Evolutionary conservation across 2,329 filamentous ascomycete species (phyloP).

Genomic region (Cercospora berteroae): DNA sequence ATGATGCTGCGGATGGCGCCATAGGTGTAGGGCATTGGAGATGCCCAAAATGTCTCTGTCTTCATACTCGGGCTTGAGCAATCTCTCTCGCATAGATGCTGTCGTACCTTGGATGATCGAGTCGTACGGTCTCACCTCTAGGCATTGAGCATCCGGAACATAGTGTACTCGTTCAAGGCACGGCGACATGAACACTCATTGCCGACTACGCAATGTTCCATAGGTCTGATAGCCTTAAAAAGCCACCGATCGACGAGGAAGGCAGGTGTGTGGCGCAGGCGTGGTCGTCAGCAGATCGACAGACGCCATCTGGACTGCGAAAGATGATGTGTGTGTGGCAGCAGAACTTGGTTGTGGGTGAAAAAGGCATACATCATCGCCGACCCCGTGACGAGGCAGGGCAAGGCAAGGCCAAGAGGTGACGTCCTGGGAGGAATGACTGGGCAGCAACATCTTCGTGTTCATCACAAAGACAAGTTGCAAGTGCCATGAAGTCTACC

Average conservation of each 20-base stretch:
- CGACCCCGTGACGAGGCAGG: background rate
- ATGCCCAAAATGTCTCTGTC: background rate
- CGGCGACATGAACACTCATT: background rate
- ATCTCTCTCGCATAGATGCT: background rate
- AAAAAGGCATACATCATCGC: background rate
- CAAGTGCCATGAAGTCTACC: background rate
- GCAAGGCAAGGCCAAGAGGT: background rate
- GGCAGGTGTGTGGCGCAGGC: background rate
- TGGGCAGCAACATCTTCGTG: background rate
- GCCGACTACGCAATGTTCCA: background rate
- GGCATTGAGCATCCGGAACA: background rate
- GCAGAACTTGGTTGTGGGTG: background rate
- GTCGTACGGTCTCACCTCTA: background rate
- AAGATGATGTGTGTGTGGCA: background rate
- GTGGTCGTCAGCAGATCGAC: constrained; percentile 2
- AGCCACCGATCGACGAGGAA: background rate
- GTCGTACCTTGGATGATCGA: background rate
- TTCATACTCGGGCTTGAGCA: background rate
- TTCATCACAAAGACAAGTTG: background rate
- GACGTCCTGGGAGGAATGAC: background rate
- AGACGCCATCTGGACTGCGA: background rate
- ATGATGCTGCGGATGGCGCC: constrained; percentile 2
- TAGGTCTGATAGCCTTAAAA: background rate
- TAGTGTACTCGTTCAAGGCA: background rate
- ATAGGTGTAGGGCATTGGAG: background rate